Percentiles rank a stretch among this genome's conserved stretches.
phyloP scores from a whole-genome alignment of 2,329 filamentous ascomycete species.

The Fusarium chlamydosporum region DNA sequence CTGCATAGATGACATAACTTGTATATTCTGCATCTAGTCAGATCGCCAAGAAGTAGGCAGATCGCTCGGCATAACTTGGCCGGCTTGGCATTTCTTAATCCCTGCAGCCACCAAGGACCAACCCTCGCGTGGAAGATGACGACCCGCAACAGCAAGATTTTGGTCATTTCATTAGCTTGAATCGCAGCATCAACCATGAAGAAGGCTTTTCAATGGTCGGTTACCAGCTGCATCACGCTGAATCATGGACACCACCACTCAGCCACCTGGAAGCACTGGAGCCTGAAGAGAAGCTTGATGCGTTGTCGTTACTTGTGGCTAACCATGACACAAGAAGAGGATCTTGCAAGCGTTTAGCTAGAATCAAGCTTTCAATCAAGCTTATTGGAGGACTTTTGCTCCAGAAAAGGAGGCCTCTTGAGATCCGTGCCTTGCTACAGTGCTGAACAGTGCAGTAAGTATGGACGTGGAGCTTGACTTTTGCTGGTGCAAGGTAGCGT shows the following conservation, averaged over 20 bases:
- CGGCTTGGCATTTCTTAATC: constrained; percentile 44
- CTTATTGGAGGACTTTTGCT: constrained; percentile 23
- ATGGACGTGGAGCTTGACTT: constrained; percentile 3
- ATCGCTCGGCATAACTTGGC: constrained; percentile 48
- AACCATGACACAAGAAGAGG: constrained; percentile 1
- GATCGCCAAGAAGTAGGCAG: constrained; percentile 43
- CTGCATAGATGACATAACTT: constrained; percentile 36
- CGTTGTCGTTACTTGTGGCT: constrained; percentile 14
- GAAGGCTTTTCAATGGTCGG: constrained; percentile 5
- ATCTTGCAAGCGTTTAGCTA: neutral
- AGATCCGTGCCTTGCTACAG: constrained; percentile 8
- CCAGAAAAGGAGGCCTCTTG: constrained; percentile 37
- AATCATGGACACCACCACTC: constrained; percentile 15
- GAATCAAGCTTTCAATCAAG: constrained; percentile 24
- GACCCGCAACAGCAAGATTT: constrained; percentile 19
- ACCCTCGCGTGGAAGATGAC: constrained; percentile 18
- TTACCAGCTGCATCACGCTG: constrained; percentile 11
- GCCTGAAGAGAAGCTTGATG: neutral
- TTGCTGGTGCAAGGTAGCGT: constrained; percentile 3
- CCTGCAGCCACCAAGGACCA: constrained; percentile 20
- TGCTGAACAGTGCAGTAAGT: neutral
- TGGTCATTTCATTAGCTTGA: constrained; percentile 14
- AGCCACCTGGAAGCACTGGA: neutral
- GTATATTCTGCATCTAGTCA: constrained; percentile 8
- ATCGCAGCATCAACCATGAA: neutral